Base-by-base conservation (phyloP, 192 early-diverging fungal species). In the Coemansia aciculifera region DNA sequence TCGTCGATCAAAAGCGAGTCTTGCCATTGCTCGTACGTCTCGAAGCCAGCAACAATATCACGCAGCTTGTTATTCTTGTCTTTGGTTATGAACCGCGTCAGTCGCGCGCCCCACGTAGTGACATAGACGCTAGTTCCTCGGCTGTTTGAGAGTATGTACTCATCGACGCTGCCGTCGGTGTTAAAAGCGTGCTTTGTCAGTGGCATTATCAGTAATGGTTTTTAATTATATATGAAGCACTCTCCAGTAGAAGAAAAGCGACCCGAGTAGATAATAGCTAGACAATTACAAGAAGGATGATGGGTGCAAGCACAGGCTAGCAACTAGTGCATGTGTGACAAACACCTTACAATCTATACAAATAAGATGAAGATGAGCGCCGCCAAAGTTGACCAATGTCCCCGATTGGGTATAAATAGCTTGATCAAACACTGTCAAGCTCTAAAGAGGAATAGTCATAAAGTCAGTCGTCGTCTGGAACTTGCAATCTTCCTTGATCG, bases 31-130 rank as follows among this genome's bases (percentile, higher is more conserved):
- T 87, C 83, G 60, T 84, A 75, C 59, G 75, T 85, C 42, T 86
- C 84, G 65, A 91, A 96, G 1, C 95, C 95, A 3, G 92, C 84
- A 15, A 90, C 85, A 59, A 94, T 78, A 65, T 95, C 93, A 31
- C 86, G 83, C 24, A 63, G 27, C 24, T 68, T 67, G 37, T 85
- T 85, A 11, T 68, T 62, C 31, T 80, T 78, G 66, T 92, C 89
- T 21, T 66, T 79, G 21, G 89, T 80, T 12, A 90, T 64, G 29
- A 94, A 85, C 46, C 90, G 85, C 8, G 85, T 87, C n/a, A 95
- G 56, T 10, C 86, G 88, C 9, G 86, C 90, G 5, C 93, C 93
- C 74, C 88, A 89, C 11, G 80, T 86, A 19, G 85, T 80, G 8
- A 92, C 66, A 21, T 65, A 64, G 15, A 82, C 64, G 6, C 44